phyloP scores from a whole-genome alignment of 179 eudicot genomes.

The Amaranthus tricolor region DNA sequence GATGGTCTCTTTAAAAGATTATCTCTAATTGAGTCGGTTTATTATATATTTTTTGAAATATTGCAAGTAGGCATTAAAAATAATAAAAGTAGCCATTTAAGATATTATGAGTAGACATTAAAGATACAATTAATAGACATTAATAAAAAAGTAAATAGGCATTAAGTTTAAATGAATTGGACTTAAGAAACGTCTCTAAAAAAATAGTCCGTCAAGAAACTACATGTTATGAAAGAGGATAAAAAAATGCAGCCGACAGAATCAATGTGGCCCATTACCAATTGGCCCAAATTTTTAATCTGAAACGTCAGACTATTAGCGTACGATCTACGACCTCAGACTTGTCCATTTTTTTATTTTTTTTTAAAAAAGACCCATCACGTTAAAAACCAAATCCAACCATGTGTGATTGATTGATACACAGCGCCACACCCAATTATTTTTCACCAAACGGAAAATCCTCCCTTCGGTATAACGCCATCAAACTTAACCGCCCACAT shows the following conservation, averaged over 20 bases:
- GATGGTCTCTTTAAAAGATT: too few relatives aligned
- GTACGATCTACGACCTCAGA: conserved; percentile 17
- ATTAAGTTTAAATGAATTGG: not conserved
- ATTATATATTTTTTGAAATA: too few relatives aligned
- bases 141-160: not conserved
- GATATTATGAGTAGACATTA: too few relatives aligned
- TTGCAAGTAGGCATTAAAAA: too few relatives aligned
- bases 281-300: not conserved
- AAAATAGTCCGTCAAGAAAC: not conserved
- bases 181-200: not conserved
- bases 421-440: conserved; percentile 11
- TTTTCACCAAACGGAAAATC: not conserved
- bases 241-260: not conserved
- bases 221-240: too few relatives aligned
- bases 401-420: conserved; percentile 4
- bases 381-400: conserved; percentile 11
- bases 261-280: conserved; percentile 5
- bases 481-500: not conserved
- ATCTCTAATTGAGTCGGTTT: too few relatives aligned
- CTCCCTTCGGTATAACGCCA: not conserved
- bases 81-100: too few relatives aligned
- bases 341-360: too few relatives aligned
- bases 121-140: too few relatives aligned
- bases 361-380: not conserved
- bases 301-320: not conserved